Base-by-base conservation (phyloP, 768 basidiomycete species). In the Termitomyces sp. region DNA sequence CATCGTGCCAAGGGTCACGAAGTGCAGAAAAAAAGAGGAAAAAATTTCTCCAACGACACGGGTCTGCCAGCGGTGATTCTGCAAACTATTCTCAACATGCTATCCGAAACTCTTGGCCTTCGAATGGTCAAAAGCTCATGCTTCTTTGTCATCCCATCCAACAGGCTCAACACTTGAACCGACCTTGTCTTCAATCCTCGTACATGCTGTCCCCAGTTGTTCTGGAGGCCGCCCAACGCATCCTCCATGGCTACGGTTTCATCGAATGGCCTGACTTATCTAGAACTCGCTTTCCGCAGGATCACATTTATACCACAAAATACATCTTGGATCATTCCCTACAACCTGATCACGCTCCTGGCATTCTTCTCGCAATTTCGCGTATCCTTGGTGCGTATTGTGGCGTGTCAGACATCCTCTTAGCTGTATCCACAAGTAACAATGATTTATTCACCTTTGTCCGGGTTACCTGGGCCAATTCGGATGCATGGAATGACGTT, bases 211-310 rank as follows among this genome's bases (percentile, higher is more conserved):
- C 45, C 34, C 42, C 26, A 40, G 30, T 56, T 6, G 14, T 46
- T 42, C 51, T 44, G 24, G 53, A 50, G 26, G 47, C 32, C 40
- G 49, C 32, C 1, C 45, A n/a, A 24, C 38, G 32, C 4, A 35
- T 64, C 37, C 62, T 72, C 11, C 59, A 66, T 19, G 70, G 64
- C 17, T 72, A 69, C 54, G 64, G 62, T 28, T 62, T 62, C 45
- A 51, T 67, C 41, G 64, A 71, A 57, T 69, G 67, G 65, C 71
- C 70, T 17, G 65, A 71, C 43, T 65, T 72, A 11, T 64, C 71
- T 37, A 63, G 62, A 26, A 53, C 62, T 40, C 69, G 71, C 38
- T 47, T 34, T 26, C 66, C 68, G 6, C 26, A 30, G 5, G 42
- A 60, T 40, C 15, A 40, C 42, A 30, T 43, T 4, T 55, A 68